Evolutionary conservation across 371 early-diverging fungal genomes (phyloP).

Genomic region (Haplosporangium sp.): DNA sequence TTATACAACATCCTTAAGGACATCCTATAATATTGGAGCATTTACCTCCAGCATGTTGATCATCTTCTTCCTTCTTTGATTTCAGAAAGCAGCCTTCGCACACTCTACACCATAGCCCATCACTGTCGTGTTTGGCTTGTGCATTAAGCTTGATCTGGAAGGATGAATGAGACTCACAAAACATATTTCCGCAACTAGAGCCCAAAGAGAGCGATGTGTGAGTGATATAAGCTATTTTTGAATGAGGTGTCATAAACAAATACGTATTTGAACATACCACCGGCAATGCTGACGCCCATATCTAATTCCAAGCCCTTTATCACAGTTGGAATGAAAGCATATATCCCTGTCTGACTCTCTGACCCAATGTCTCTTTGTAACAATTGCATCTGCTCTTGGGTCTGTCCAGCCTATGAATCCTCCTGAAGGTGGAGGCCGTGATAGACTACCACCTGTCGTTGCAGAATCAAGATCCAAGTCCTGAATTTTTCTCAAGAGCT

Average conservation of each 20-base stretch:
- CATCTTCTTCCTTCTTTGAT: constrained; percentile 62
- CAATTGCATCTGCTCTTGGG: constrained; percentile 41
- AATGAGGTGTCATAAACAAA: neutral
- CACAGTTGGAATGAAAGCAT: constrained; percentile 36
- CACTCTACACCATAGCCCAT: constrained; percentile 82
- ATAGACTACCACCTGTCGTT: constrained; percentile 33
- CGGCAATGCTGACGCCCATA: constrained; percentile 56
- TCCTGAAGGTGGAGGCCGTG: constrained; percentile 42
- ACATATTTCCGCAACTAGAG: constrained; percentile 77
- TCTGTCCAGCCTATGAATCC: constrained; percentile 51
- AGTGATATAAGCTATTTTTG: neutral
- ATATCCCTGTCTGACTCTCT: constrained; percentile 38
- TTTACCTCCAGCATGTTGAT: constrained; percentile 63
- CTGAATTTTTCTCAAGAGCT: constrained; percentile 53
- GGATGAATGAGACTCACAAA: constrained; percentile 77
- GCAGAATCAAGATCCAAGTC: constrained; percentile 46
- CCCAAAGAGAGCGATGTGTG: neutral
- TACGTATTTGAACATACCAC: constrained; percentile 29
- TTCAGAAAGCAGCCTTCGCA: constrained; percentile 75
- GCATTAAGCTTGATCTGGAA: constrained; percentile 77
- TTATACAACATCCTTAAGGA: neutral
- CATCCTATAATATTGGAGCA: neutral
- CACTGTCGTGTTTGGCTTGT: constrained; percentile 79
- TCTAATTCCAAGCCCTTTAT: constrained; percentile 43
- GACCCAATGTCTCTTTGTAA: constrained; percentile 50